Base-by-base conservation (phyloP, 2,329 filamentous ascomycete species). In the Tolypocladium inflatum region DNA sequence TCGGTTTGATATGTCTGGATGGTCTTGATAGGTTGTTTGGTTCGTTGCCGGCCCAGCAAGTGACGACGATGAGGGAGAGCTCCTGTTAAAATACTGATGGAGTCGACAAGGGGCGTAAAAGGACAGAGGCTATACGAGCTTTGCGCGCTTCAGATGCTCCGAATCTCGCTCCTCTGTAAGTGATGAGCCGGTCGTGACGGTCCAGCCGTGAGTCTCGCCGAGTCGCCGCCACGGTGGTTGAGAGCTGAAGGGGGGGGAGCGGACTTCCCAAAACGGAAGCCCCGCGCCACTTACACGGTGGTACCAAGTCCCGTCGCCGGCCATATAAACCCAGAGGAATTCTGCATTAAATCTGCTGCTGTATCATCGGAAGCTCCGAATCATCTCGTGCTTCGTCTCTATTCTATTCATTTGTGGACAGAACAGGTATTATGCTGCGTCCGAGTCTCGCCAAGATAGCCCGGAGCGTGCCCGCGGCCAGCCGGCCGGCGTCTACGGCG, bases 201-300 rank as follows among this genome's bases (percentile, higher is more conserved):
- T 50, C 45, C 6, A 3, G 26, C 26, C 48, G 48, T 11, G 48
- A 51, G 48, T 33, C 45, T 48, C 23, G 45, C 48, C 45, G 45
- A 48, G 45, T 51, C 48, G 48, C 26, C 30, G 35, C 30, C 30
- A 23, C 13, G 30, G 48, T 35, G 48, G 30, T 51, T 7, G 30
- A 19, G 30, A 19, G 17, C 8, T 17, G 26, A 6, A 4, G 26
- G 48, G 26, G 17, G 6, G 17, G 30, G 3, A 15, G 63, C 68
- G 68, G 68, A 69, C 60, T 68, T 66, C 69, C 69, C 11, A 62
- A 69, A 63, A 35, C 13, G 64, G 69, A 58, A 71, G 38, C 54
- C 51, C 69, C 69, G 68, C 64, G 54, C 57, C 5, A 58, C 57
- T 58, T 56, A 55, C 54, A 60, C 50, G 38, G 6, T 4, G 3